A percentile compares a stretch with the other conserved stretches of the same genome.
These are phyloP conservation scores for Bryoglossum gracile DNA, from an alignment of 495 filamentous ascomycete genomes.

Conservation along the genomic window DNA sequence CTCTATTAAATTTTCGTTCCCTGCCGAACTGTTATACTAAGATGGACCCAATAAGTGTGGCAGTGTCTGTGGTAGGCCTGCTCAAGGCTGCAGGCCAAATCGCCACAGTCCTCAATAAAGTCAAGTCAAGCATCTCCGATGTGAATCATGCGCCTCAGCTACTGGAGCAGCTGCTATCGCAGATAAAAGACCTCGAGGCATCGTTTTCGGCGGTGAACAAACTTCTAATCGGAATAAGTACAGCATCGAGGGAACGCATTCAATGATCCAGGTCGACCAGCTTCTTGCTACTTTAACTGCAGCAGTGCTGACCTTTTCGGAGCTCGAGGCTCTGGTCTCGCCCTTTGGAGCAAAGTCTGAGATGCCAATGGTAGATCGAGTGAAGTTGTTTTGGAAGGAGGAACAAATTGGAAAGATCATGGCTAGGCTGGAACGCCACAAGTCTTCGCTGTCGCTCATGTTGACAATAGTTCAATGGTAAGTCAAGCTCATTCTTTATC, in stretches of 20 bases:
- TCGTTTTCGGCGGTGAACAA: neutral
- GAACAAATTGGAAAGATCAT: too few relatives aligned
- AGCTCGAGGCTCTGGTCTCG: neutral
- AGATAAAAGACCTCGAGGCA: neutral
- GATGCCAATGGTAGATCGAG: neutral
- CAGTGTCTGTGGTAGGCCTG: neutral
- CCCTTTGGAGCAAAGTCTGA: neutral
- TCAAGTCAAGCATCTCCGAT: neutral
- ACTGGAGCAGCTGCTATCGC: neutral
- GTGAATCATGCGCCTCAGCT: conserved; percentile 2
- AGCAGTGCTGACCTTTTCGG: conserved; percentile 2
- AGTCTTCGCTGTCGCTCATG: neutral
- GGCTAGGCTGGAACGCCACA: too few relatives aligned
- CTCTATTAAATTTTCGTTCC: too few relatives aligned
- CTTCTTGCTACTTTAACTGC: conserved; percentile 2
- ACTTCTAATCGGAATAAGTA: neutral
- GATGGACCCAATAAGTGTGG: conserved; percentile 4
- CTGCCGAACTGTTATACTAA: too few relatives aligned
- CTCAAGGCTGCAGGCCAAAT: conserved; percentile 2
- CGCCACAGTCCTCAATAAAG: neutral
- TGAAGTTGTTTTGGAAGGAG: conserved; percentile 2
- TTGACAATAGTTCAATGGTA: conserved; percentile 4
- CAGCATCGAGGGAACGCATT: neutral
- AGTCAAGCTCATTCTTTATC: neutral
- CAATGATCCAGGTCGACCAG: conserved; percentile 3